phyloP scores from a whole-genome alignment of 148 eudicot species.

The Rhododendron ferrugineum region DNA sequence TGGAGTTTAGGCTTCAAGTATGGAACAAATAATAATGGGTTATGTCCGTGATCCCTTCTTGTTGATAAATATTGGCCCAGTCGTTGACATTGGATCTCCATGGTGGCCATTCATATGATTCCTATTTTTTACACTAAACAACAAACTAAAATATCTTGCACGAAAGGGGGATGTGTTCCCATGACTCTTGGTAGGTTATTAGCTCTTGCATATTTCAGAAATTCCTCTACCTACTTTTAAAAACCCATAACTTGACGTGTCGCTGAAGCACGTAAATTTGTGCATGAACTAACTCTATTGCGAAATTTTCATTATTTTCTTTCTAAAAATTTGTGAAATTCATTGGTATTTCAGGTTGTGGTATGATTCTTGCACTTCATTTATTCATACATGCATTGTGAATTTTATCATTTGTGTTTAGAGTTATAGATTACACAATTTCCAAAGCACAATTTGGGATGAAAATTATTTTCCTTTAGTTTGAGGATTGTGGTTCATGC shows the following conservation, averaged over 20 bases:
- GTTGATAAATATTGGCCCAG: not conserved
- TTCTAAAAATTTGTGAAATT: not conserved
- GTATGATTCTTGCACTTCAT: not conserved
- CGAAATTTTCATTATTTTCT: too few relatives aligned
- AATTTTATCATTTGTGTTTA: too few relatives aligned
- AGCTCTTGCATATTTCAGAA: not conserved
- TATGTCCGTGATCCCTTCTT: not conserved
- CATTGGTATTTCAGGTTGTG: not conserved
- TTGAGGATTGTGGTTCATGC: not conserved
- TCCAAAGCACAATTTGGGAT: not conserved
- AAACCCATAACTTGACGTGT: too few relatives aligned
- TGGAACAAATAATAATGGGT: not conserved
- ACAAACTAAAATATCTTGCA: too few relatives aligned
- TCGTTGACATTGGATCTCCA: not conserved
- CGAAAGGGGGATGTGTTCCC: too few relatives aligned
- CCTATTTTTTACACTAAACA: not conserved
- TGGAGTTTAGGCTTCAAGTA: not conserved
- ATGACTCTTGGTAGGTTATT: not conserved
- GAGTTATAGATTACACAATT: not conserved
- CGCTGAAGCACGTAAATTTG: too few relatives aligned
- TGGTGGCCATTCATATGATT: not conserved
- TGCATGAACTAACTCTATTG: too few relatives aligned
- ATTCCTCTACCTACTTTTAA: too few relatives aligned
- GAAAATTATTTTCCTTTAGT: not conserved
- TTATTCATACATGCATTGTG: not conserved